Evolutionary conservation across 2,329 filamentous ascomycete species (phyloP), one percentile per base, ranked within the genome.

Genomic region (Alternaria consortialis): DNA sequence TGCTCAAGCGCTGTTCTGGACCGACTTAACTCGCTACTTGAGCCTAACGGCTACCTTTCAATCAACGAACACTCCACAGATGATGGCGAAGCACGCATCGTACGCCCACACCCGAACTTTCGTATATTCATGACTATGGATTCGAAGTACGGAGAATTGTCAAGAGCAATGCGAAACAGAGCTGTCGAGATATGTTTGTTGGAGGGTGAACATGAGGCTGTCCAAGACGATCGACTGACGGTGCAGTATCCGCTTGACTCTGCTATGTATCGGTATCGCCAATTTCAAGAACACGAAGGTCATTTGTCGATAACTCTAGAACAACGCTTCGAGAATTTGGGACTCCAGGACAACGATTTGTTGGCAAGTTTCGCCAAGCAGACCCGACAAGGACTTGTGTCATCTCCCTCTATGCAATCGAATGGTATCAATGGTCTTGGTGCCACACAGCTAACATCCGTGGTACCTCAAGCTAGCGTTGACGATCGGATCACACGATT

Each of bases 1-100:
- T 99, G 96, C 81, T 97, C 91, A 72, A 91, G 94, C 25, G 97
- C 94, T 7, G 95, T 99, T 1, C 85, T 99, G 9, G 95, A 99
- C 79, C 87, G 96, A 63, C 83, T 99, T 53, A 99, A 99, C 77
- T 98, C 95, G 0, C 82, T 99, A 8, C 89, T 98, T 7, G 95
- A 99, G 76, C 94, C 93, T 0, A 90, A 94, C 72, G 95, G 95
- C 1, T 89, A 88, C 64, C 82, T 99, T 23, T 93, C 92, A 70
- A 91, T 99, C 76, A 98, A 97, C 71, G 95, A 99, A 77, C 94
- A 98, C 76, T 93, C 92, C 58, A 91, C 89, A 12, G 86, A 88
- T 9, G 89, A 94, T 72, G 94, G 94, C 32, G 89, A 92, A 70
- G 91, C 94, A 11, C 88, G 92, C 58, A 81, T 96, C 36, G 87